A percentile compares a stretch with the other conserved stretches of the same genome.
Conservation (phyloP, 2,329 filamentous ascomycete genomes). For the Penicillium sumatraense region DNA sequence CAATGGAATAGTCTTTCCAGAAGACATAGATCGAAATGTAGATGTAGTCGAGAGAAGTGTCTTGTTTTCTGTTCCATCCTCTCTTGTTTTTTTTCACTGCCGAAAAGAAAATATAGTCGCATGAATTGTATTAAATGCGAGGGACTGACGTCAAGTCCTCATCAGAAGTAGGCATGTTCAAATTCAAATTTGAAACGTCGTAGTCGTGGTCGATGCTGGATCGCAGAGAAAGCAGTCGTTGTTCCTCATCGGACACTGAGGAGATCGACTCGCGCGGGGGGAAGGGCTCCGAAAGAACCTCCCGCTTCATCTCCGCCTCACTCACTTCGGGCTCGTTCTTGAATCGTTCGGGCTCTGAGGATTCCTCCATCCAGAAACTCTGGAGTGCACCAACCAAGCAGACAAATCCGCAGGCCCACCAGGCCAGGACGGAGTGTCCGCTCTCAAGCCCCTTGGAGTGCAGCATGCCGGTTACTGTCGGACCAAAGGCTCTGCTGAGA, state of each 20-base stretch:
- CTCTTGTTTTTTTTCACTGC: not conserved
- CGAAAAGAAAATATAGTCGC: not conserved
- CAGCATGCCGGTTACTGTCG: constrained; percentile 82
- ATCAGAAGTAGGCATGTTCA: constrained; percentile 8
- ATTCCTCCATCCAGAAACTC: constrained; percentile 75
- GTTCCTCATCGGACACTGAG: constrained; percentile 36
- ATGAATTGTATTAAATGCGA: constrained; percentile 8
- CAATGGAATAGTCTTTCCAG: constrained; percentile 20
- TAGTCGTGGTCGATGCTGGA: constrained; percentile 40
- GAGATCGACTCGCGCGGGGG: constrained; percentile 14
- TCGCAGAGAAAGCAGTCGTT: constrained; percentile 41
- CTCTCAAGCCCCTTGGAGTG: constrained; percentile 78
- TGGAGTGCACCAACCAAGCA: constrained; percentile 75
- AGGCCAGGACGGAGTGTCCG: constrained; percentile 85
- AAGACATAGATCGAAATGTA: constrained; percentile 13
- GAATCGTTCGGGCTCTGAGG: constrained; percentile 44
- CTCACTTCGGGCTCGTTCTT: constrained; percentile 39
- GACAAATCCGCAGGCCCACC: constrained; percentile 86
- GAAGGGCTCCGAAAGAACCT: constrained; percentile 23
- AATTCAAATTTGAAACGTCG: constrained; percentile 32
- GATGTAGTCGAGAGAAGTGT: not conserved
- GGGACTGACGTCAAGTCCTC: constrained; percentile 1
- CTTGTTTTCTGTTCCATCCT: too few species aligned
- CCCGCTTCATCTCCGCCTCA: constrained; percentile 33
- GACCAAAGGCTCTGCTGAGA: constrained; percentile 83